Conservation (phyloP, 1,284 basidiomycete genomes). For the Puccinia hordei region DNA sequence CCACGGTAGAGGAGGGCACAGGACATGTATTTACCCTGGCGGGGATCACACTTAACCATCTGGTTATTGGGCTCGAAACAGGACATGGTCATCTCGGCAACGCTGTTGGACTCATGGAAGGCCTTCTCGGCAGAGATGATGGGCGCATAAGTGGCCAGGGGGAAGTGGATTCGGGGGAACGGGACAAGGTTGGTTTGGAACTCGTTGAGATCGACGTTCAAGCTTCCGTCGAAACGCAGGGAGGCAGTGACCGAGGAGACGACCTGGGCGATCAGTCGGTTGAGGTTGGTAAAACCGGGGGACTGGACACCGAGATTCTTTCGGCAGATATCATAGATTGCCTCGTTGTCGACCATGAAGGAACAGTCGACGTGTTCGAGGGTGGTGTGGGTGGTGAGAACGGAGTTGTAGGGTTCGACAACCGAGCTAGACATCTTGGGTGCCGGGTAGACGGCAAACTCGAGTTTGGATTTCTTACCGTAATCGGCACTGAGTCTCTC, state of each 20-base stretch:
- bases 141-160: conserved; percentile 91
- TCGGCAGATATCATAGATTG: conserved; percentile 99
- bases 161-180: conserved; percentile 88
- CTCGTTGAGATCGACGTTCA: conserved; percentile 97
- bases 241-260: conserved; percentile 98
- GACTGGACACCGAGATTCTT: conserved; percentile 82
- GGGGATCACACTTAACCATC: conserved; percentile 69
- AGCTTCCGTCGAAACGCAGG: conserved; percentile 92
- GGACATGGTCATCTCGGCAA: conserved; percentile 96
- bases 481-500: conserved; percentile 96
- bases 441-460: conserved; percentile 97
- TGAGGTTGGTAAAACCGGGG: conserved; percentile 92
- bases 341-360: conserved; percentile 60
- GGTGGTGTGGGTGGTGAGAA: conserved; percentile 97
- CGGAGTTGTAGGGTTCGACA: conserved; percentile 99
- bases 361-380: conserved; percentile 72
- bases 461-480: conserved; percentile 98
- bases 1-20: conserved; percentile 62
- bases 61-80: conserved; percentile 98
- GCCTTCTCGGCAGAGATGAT: conserved; percentile 80
- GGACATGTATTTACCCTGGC: conserved; percentile 79
- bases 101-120: conserved; percentile 94
- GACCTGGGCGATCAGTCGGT: conserved; percentile 88
- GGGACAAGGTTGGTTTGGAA: conserved; percentile 97
- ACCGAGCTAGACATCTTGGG: conserved; percentile 92